These are phyloP conservation scores for Hibiscus tridactylites DNA, from an alignment of 345 rosid genomes.

Conservation along the genomic window DNA sequence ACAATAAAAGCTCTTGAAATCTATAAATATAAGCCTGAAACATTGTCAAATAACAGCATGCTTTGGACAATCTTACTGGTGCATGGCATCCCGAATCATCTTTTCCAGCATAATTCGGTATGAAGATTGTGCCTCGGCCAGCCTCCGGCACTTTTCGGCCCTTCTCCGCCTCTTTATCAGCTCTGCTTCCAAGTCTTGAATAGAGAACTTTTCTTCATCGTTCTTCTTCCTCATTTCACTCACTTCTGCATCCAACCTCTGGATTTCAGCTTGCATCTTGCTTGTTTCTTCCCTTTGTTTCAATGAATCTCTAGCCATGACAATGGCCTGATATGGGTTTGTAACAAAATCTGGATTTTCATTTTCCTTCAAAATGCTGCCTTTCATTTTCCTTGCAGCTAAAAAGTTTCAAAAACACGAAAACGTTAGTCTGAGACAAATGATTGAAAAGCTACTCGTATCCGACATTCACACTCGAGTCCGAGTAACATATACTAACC, in stretches of 20 bases:
- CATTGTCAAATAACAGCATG: neutral
- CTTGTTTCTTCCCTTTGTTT: slow-evolving; percentile 66
- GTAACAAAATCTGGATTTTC: slow-evolving; percentile 46
- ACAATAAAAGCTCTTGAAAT: neutral
- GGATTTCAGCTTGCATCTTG: slow-evolving; percentile 51
- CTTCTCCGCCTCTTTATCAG: slow-evolving; percentile 75
- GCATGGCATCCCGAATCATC: slow-evolving; percentile 98
- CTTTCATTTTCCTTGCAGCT: slow-evolving; percentile 47
- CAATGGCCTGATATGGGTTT: slow-evolving; percentile 78
- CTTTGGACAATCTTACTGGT: slow-evolving; percentile 53
- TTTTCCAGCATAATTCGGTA: slow-evolving; percentile 75
- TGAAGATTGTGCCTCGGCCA: slow-evolving; percentile 92
- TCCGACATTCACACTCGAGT: neutral
- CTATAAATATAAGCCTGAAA: neutral
- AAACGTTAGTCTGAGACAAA: neutral
- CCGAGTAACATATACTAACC: slow-evolving; percentile 33
- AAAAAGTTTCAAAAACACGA: neutral
- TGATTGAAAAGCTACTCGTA: neutral
- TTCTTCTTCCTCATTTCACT: slow-evolving; percentile 47
- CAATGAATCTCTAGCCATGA: slow-evolving; percentile 70
- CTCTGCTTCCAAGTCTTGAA: slow-evolving; percentile 71
- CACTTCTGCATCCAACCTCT: slow-evolving; percentile 55
- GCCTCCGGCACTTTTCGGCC: slow-evolving; percentile 86
- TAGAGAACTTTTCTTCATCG: slow-evolving; percentile 51
- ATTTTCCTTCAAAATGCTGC: slow-evolving; percentile 54